Conservation (phyloP, 805 yeast species). For the Zygoascus tannicola region DNA sequence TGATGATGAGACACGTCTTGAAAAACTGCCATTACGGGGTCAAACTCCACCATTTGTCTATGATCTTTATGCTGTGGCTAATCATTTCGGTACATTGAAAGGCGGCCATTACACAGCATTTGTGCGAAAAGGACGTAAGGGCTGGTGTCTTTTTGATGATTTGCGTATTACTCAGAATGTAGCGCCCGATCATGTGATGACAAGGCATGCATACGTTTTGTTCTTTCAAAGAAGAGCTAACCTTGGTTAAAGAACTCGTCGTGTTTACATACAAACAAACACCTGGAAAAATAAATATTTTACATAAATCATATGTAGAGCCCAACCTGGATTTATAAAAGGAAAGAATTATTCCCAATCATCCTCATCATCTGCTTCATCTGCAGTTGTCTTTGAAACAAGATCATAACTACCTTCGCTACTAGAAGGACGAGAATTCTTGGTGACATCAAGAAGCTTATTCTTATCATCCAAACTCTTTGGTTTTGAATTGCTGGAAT, state of each 20-base stretch:
- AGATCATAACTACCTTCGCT: constrained; percentile 35
- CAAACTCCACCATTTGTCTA: constrained; percentile 77
- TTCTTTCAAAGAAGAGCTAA: constrained; percentile 48
- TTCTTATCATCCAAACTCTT: constrained; percentile 7
- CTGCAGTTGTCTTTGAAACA: constrained; percentile 31
- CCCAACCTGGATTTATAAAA: background rate
- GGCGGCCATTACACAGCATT: constrained; percentile 87
- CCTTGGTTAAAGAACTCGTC: background rate
- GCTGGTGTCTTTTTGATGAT: constrained; percentile 84
- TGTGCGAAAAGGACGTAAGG: constrained; percentile 54
- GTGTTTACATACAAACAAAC: background rate
- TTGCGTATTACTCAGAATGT: constrained; percentile 50
- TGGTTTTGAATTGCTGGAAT: background rate
- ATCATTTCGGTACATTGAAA: constrained; percentile 71
- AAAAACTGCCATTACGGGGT: constrained; percentile 53
- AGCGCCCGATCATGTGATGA: constrained; percentile 45
- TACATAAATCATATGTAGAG: background rate
- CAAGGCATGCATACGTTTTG: constrained; percentile 72
- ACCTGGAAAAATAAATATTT: background rate
- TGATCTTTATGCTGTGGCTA: constrained; percentile 68
- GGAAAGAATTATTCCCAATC: constrained; percentile 45
- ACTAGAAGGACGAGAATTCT: constrained; percentile 26
- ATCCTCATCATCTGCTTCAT: constrained; percentile 16
- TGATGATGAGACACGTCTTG: constrained; percentile 36
- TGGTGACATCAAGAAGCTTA: constrained; percentile 10